Conservation (phyloP, 345 rosid genomes). For the Gynandropsis gynandra region DNA sequence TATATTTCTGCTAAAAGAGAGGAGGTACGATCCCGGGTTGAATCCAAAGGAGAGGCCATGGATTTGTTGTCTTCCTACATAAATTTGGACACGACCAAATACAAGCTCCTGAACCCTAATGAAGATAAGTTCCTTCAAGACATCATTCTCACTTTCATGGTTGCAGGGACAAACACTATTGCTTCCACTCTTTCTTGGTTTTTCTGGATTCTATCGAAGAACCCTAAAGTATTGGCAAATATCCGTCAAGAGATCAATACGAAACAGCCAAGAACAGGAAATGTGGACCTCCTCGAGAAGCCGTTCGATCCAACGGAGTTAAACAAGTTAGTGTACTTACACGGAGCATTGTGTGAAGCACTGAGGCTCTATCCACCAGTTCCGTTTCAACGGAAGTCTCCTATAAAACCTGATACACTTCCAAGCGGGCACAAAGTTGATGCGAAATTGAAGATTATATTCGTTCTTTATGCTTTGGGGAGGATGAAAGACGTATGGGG, state of each 20-base stretch:
- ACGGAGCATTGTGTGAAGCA: constrained; percentile 25
- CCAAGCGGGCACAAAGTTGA: constrained; percentile 26
- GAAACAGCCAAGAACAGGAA: background rate
- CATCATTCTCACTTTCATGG: constrained; percentile 10
- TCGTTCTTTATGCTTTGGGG: constrained; percentile 13
- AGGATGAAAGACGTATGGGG: constrained; percentile 24
- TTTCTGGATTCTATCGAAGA: constrained; percentile 25
- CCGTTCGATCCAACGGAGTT: background rate
- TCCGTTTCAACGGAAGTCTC: constrained; percentile 18
- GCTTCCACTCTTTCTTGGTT: constrained; percentile 31
- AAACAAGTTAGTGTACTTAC: constrained; percentile 23
- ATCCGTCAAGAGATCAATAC: constrained; percentile 22
- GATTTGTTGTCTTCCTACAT: constrained; percentile 26
- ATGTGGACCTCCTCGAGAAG: constrained; percentile 19
- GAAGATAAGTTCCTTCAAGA: constrained; percentile 25
- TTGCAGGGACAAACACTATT: constrained; percentile 29
- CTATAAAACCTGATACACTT: constrained; percentile 19
- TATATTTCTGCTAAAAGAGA: constrained; percentile 16
- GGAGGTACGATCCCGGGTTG: background rate
- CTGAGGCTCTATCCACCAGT: constrained; percentile 30
- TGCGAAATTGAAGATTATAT: constrained; percentile 15
- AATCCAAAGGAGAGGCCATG: background rate
- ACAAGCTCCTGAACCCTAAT: background rate
- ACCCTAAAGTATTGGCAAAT: constrained; percentile 18
- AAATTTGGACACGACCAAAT: background rate